phyloP scores from a whole-genome alignment of 768 basidiomycete species.

The Multifurca ochricompacta region DNA sequence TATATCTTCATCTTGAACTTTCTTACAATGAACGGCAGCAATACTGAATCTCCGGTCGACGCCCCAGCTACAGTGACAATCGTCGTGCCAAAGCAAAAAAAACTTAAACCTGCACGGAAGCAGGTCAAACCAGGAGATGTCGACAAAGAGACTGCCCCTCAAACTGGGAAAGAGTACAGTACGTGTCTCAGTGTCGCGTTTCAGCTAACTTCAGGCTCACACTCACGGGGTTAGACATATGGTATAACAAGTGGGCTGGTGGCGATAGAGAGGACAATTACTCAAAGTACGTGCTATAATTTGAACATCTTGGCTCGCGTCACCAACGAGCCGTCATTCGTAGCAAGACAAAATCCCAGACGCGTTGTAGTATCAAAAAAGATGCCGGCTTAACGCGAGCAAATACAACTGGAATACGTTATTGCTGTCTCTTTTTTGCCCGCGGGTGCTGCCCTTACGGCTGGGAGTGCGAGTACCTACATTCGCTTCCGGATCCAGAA shows the following conservation, averaged over 20 bases:
- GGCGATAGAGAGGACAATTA: constrained; percentile 96
- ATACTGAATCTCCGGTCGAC: constrained; percentile 13
- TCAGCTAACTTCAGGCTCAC: not conserved
- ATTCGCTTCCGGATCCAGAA: constrained; percentile 70
- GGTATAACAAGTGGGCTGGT: constrained; percentile 99
- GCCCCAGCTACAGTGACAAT: not conserved
- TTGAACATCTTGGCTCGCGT: not conserved
- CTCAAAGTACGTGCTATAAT: constrained; percentile 61
- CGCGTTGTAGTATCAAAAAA: constrained; percentile 78
- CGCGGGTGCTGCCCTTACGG: constrained; percentile 98
- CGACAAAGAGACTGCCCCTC: constrained; percentile 78
- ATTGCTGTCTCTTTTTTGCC: constrained; percentile 91
- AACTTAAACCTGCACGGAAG: constrained; percentile 85
- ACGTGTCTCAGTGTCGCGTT: constrained; percentile 28
- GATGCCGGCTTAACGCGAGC: constrained; percentile 94
- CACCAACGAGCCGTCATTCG: constrained; percentile 3
- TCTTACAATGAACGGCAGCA: constrained; percentile 10
- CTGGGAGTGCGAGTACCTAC: constrained; percentile 96
- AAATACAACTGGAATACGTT: constrained; percentile 87
- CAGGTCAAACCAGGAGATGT: constrained; percentile 90
- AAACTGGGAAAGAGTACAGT: constrained; percentile 98
- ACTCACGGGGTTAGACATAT: constrained; percentile 60
- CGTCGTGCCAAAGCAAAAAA: constrained; percentile 39
- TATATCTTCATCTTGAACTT: not conserved
- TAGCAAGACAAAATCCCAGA: constrained; percentile 92